Evolutionary conservation across 495 filamentous ascomycete genomes (phyloP).

Genomic region (Xylaria telfairii): DNA sequence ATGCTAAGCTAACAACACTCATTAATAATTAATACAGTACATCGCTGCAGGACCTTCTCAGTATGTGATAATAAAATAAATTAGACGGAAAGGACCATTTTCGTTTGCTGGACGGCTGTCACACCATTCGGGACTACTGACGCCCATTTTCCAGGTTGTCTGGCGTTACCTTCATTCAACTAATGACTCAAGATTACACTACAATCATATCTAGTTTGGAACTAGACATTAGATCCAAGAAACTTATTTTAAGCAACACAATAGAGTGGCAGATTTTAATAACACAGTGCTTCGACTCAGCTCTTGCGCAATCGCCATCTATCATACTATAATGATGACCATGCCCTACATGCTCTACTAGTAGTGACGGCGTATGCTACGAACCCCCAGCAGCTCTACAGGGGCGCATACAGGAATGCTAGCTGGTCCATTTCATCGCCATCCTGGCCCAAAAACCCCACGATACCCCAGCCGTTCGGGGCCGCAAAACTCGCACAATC

Average conservation of each 20-base stretch:
- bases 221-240: neutral
- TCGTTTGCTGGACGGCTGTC: neutral
- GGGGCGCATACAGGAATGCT: constrained; percentile 59
- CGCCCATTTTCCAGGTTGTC: neutral
- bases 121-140: neutral
- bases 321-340: neutral
- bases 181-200: neutral
- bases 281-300: neutral
- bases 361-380: neutral
- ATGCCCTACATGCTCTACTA: no score
- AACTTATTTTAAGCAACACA: neutral
- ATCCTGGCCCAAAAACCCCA: constrained; percentile 62
- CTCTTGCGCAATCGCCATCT: neutral
- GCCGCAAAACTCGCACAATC: constrained; percentile 58
- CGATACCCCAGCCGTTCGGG: constrained; percentile 61
- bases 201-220: neutral
- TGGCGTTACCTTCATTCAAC: neutral
- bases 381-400: constrained; percentile 26
- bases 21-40: neutral
- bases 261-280: neutral
- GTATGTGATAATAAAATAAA: neutral
- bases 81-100: neutral
- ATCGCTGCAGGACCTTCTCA: no score
- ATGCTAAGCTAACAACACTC: neutral
- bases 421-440: constrained; percentile 67